Base-by-base conservation (phyloP, 495 filamentous ascomycete species). In the Aspergillus panamensis region DNA sequence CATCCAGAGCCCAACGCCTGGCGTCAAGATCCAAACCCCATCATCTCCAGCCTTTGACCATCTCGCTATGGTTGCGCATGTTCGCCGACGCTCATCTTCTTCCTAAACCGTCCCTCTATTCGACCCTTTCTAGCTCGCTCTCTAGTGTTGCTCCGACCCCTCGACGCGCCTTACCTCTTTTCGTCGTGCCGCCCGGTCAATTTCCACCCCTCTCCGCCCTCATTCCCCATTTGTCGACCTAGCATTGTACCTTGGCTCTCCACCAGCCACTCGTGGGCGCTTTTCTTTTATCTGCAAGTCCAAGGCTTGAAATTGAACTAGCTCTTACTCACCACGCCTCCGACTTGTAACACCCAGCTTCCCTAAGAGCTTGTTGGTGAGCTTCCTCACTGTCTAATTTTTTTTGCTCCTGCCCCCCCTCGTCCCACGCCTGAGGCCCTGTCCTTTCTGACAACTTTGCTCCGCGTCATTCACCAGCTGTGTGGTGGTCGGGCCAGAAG, bases 1-100 rank as follows among this genome's bases (percentile, higher is more conserved):
- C 73, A 77, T 65, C 69, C 73, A 74, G 71, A 71, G 62, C 58
- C 66, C 72, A 71, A 69, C 65, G 51, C 43, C 55, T 51, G 62
- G 65, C 66, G 63, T 62, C 60, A 75, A 73, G 69, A 69, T 67
- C 66, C 62, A 65, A 56, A 68, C 65, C 65, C 58, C 63, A 73
- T 68, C 67, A 61, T 61, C 64, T 48, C 51, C 55, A 65, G 58
- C 58, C 66, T 68, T 71, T 67, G 62, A 57, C 55, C 62, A 66
- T 69, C 67, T 65, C 65, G 61, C 61, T 70, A 66, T 58, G 50
- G 43, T 65, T 60, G 61, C 65, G 60, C 60, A 50, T 52, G 30
- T 61, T 62, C 58, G 61, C 54, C 63, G 48, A 65, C 48, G 51
- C 52, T 64, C 40, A 20, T 51, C 57, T 51, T 53, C 50, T 43